Evolutionary conservation across 106 monocot genomes (phyloP).

Genomic region (Apostasia shenzhenica): DNA sequence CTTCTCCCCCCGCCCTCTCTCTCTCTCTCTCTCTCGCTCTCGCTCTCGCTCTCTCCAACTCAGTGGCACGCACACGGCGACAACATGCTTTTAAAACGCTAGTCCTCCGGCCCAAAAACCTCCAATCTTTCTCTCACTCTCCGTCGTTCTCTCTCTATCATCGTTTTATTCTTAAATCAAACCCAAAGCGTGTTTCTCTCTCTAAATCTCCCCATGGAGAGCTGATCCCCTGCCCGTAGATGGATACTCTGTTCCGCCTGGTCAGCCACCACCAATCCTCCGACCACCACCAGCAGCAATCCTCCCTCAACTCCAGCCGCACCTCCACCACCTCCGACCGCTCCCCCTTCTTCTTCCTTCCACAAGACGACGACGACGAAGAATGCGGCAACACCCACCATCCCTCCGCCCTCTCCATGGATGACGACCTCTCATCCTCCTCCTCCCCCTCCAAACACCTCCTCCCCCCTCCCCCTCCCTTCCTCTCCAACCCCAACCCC

Average conservation of each 20-base stretch:
- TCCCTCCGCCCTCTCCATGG: constrained; percentile 19
- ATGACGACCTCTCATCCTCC: constrained; percentile 38
- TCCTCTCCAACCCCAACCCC: constrained; percentile 17
- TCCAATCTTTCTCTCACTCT: constrained; percentile 1
- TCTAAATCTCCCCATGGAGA: too few species aligned
- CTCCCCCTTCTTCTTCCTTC: not conserved
- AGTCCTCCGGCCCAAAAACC: not conserved
- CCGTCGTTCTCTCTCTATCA: not conserved
- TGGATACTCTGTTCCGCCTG: constrained; percentile 42
- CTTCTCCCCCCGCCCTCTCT: not conserved
- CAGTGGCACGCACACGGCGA: not conserved
- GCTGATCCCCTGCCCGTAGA: not conserved
- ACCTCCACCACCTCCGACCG: constrained; percentile 12
- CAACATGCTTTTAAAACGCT: not conserved
- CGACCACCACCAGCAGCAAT: constrained; percentile 10
- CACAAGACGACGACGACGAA: constrained; percentile 12
- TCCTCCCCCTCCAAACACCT: constrained; percentile 10
- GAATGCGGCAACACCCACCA: constrained; percentile 32
- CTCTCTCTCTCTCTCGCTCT: constrained; percentile 4
- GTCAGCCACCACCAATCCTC: constrained; percentile 25
- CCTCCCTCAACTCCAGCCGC: constrained; percentile 26
- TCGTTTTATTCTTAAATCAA: too few species aligned
- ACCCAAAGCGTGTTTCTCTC: too few species aligned
- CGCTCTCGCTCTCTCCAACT: not conserved
- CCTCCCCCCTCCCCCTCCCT: constrained; percentile 4